Evolutionary conservation across 352 stramenopile species (phyloP), one percentile per base, ranked within the genome.

Genomic region (Pythium volutum): DNA sequence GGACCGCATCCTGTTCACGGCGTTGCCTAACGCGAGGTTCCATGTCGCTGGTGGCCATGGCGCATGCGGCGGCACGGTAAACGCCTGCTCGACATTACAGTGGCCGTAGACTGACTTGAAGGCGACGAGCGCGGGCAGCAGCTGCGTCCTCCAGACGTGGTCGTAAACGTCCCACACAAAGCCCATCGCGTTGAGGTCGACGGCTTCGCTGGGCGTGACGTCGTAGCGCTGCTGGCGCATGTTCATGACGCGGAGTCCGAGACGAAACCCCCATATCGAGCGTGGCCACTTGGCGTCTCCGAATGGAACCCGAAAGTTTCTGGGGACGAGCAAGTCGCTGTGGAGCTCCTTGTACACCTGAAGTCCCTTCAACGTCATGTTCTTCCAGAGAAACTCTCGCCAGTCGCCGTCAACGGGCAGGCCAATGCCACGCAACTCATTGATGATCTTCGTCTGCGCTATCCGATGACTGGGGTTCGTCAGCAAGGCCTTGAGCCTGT

Each of bases 261-360:
- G 39, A 27, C 58, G 31, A 6, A 59, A 73, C 3, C 67, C 66
- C 70, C 73, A 80, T 1, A 69, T 68, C 45, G 69, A 41, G 2
- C 54, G 27, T 4, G 74, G 72, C 67, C 71, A 86, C 36, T 22
- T 23, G 6, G 45, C 5, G 39, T 75, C 62, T 14, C 50, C 64
- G 3, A 33, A 48, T 12, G 74, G 69, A 22, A 83, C 70, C 0
- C 63, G 36, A 62, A 83, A 86, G 20, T 67, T 64, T 1, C 59
- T n/a, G 10, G 69, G 70, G 18, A 83, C 55, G 49, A 78, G 47
- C 20, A 75, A 36, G 23, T 83, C 62, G 33, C 73, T 67, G 43
- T 86, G 43, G 14, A 74, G 20, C 8, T 62, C 34, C 27, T 67
- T 27, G 45, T 74, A 86, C 29, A 59, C 69, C 34, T 76, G 20